Evolutionary conservation across 768 basidiomycete genomes (phyloP), one percentile per base, ranked within the genome.

Genomic region (Rhizopogon sp.): DNA sequence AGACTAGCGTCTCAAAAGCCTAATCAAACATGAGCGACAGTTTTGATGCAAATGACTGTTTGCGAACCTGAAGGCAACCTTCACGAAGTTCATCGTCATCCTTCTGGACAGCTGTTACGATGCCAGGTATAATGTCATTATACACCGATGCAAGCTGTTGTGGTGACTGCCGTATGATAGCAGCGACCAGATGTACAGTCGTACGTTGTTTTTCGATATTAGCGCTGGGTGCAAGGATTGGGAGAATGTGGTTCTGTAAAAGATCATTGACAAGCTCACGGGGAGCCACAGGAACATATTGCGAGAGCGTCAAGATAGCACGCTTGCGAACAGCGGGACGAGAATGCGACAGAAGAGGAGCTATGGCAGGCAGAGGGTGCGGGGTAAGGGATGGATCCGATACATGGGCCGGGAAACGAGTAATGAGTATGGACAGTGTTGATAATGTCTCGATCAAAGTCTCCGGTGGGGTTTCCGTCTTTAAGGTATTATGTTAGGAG

Each of bases 291-390:
- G 86, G 88, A 39, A 94, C 79, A 66, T 93, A 89, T 60, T 93
- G 90, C 0, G 92, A 88, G 41, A 93, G 69, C 0, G 93, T 91
- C 39, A 85, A 76, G 56, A 98, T 94, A 2, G 93, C 90, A 50
- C 94, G 88, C 75, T 98, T 98, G 50, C 95, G 84, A 52, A 98
- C 90, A 0, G 93, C 92, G 9, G 89, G 82, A 4, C 93, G 85
- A 7, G 79, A 64, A 71, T 88, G 90, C n/a, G 76, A 78, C 44
- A 92, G 80, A 31, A 90, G 79, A 39, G 83, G 90, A 1, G 82
- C 87, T 53, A 89, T 79, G 17, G 87, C 83, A 5, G 72, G 66
- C 5, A 93, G 72, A 33, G 92, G 86, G 44, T 79, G 79, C 14
- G 84, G 79, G 45, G 73, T 66, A 51, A 86, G 70, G 39, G 72